Evolutionary conservation across 129 eudicot genomes (phyloP).

Genomic region (Saussurea involucrata): DNA sequence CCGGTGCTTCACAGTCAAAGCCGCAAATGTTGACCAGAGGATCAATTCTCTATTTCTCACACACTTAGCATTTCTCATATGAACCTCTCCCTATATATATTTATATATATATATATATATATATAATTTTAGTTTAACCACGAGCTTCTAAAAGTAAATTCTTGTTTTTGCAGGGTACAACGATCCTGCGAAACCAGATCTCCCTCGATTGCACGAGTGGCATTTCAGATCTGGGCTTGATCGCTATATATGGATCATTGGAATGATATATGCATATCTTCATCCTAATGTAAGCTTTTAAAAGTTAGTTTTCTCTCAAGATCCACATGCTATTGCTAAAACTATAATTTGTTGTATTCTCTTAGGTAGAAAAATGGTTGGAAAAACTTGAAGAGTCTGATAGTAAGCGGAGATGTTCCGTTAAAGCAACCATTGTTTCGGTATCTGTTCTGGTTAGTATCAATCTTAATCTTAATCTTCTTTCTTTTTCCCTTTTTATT

Average conservation of each 20-base stretch:
- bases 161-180: slow-evolving; percentile 58
- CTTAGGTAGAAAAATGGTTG: slow-evolving; percentile 88
- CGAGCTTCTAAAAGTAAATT: slow-evolving; percentile 1
- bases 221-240: slow-evolving; percentile 96
- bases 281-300: slow-evolving; percentile 78
- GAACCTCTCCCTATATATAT: too few relatives aligned
- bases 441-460: slow-evolving; percentile 57
- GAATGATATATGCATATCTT: slow-evolving; percentile 92
- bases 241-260: slow-evolving; percentile 92
- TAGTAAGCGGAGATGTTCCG: slow-evolving; percentile 55
- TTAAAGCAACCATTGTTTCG: slow-evolving; percentile 66
- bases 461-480: not conserved
- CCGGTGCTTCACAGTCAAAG: too few relatives aligned
- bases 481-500: not conserved
- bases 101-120: too few relatives aligned
- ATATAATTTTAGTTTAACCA: not conserved
- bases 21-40: too few relatives aligned
- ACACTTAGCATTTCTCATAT: too few relatives aligned
- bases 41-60: too few relatives aligned
- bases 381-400: slow-evolving; percentile 93
- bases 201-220: slow-evolving; percentile 93
- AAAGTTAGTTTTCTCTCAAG: not conserved
- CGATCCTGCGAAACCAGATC: slow-evolving; percentile 93
- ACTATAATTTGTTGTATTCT: not conserved
- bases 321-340: slow-evolving; percentile 5